Percentiles rank a stretch among this genome's conserved stretches.
Conservation (phyloP, 129 eudicot species). For the Helianthus annuus region HanXRQr2.0-SUNRISE NC_035439.2:130937629-130938128, state of each 20-base stretch:
- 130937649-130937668: too few relatives aligned
- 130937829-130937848: too few relatives aligned
- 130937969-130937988: conserved; percentile 22
- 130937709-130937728: too few relatives aligned
- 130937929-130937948: conserved; percentile 16
- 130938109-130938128: neutral
- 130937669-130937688: too few relatives aligned
- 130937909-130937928: conserved; percentile 18
- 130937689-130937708: too few relatives aligned
- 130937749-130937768: too few relatives aligned
- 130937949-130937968: conserved; percentile 19
- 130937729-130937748: too few relatives aligned
- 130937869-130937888: neutral
- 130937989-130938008: conserved; percentile 14
- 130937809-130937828: too few relatives aligned
- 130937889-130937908: neutral
- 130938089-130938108: neutral
- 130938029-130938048: conserved; percentile 85
- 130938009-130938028: conserved; percentile 48
- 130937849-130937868: too few relatives aligned
- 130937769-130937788: too few relatives aligned
- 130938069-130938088: neutral
- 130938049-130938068: conserved; percentile 7
- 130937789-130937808: too few relatives aligned
- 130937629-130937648: too few relatives aligned